Percentiles rank a stretch among this genome's conserved stretches.
These are phyloP conservation scores for Xylaria sp. DNA, from an alignment of 2,329 filamentous ascomycete species.

Conservation along the genomic window DNA sequence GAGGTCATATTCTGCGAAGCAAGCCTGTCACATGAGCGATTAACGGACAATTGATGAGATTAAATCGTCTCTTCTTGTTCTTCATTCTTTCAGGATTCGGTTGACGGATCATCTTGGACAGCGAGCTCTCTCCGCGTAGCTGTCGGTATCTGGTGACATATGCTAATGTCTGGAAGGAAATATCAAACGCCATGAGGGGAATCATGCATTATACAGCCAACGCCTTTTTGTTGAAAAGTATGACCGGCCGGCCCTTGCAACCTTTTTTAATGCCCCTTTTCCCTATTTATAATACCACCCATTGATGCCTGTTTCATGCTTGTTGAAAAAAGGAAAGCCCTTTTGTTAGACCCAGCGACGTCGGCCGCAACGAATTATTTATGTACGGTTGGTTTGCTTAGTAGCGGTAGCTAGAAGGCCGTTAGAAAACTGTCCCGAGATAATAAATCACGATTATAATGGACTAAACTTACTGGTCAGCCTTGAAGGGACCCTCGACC, in stretches of 20 bases:
- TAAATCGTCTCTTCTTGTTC: conserved; percentile 20
- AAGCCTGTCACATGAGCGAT: no score
- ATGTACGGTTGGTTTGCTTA: conserved; percentile 41
- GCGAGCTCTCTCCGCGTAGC: conserved; percentile 23
- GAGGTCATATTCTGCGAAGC: no score
- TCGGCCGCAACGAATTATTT: conserved; percentile 14
- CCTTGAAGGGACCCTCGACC: conserved; percentile 90
- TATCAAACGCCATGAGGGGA: conserved; percentile 36
- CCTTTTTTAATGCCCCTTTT: conserved; percentile 28
- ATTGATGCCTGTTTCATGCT: conserved; percentile 33
- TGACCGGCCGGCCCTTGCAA: conserved; percentile 29
- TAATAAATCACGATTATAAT: not conserved
- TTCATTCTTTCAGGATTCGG: conserved; percentile 29
- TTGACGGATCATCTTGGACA: conserved; percentile 28
- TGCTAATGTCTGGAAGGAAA: conserved; percentile 24
- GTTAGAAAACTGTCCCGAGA: conserved; percentile 28
- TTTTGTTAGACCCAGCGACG: conserved; percentile 8
- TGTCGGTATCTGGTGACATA: conserved; percentile 24
- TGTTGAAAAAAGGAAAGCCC: conserved; percentile 30
- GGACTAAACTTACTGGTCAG: conserved; percentile 65
- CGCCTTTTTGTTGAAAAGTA: conserved; percentile 36
- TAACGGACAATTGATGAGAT: conserved; percentile 4
- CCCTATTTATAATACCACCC: conserved; percentile 22
- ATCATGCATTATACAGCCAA: conserved; percentile 36
- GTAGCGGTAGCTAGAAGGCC: conserved; percentile 55